Conservation (phyloP, 2,329 filamentous ascomycete species). For the Shiraia sp. region DNA sequence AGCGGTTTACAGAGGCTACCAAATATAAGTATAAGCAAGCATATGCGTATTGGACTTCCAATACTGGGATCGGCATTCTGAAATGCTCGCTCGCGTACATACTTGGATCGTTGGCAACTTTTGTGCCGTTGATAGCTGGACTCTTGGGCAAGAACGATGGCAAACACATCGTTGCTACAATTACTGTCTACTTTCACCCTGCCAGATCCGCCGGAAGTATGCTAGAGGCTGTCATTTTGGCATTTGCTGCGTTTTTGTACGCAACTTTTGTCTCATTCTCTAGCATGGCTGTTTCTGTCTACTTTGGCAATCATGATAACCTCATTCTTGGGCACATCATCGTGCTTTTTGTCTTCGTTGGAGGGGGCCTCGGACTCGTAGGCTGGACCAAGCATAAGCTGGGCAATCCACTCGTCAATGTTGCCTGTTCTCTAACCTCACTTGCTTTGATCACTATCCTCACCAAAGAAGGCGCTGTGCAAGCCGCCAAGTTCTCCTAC, state of each 20-base stretch:
- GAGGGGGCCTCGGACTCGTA: slow-evolving; percentile 82
- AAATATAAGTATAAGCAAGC: slow-evolving; percentile 37
- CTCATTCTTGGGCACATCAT: slow-evolving; percentile 75
- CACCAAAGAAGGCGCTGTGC: slow-evolving; percentile 88
- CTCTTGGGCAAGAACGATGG: slow-evolving; percentile 83
- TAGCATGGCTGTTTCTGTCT: slow-evolving; percentile 85
- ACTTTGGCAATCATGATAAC: slow-evolving; percentile 71
- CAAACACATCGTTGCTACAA: slow-evolving; percentile 90
- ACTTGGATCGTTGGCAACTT: slow-evolving; percentile 83
- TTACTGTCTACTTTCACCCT: slow-evolving; percentile 94
- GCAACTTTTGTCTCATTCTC: slow-evolving; percentile 74
- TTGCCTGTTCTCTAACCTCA: slow-evolving; percentile 77
- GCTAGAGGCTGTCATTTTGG: slow-evolving; percentile 80
- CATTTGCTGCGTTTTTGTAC: slow-evolving; percentile 77
- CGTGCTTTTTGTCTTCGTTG: slow-evolving; percentile 81
- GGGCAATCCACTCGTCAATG: slow-evolving; percentile 78
- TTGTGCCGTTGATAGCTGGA: slow-evolving; percentile 71
- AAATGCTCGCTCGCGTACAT: slow-evolving; percentile 93
- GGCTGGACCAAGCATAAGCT: slow-evolving; percentile 84
- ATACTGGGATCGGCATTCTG: slow-evolving; percentile 76
- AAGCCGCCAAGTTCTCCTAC: slow-evolving; percentile 78
- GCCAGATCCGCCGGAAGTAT: slow-evolving; percentile 85
- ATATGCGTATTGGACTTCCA: slow-evolving; percentile 68
- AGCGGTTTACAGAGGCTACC: slow-evolving; percentile 42
- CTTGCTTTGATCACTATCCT: slow-evolving; percentile 87